Percentiles rank a stretch among this genome's conserved stretches.
These are phyloP conservation scores for Senecio squalidus DNA, from an alignment of 140 eudicot species.

Conservation along the genomic window DNA sequence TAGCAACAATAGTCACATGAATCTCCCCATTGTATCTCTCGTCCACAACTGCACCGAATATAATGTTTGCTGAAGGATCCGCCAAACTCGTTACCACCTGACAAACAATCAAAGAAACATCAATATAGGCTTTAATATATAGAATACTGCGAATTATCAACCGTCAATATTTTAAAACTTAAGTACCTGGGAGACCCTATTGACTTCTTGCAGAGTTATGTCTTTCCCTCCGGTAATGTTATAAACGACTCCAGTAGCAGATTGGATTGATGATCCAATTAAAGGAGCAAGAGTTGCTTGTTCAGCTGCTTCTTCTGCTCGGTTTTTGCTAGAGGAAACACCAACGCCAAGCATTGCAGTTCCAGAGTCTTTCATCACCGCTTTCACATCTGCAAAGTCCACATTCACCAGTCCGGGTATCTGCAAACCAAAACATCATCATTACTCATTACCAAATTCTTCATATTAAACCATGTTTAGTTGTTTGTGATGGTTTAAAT, in stretches of 20 bases:
- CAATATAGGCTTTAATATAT: background rate
- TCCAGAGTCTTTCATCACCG: slow-evolving; percentile 96
- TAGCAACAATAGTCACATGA: slow-evolving; percentile 89
- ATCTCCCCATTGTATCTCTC: slow-evolving; percentile 92
- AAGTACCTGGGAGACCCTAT: slow-evolving; percentile 88
- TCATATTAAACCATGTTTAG: background rate
- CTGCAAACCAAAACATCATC: too few relatives aligned
- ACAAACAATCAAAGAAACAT: background rate
- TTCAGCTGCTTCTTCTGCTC: slow-evolving; percentile 99
- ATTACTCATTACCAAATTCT: too few relatives aligned
- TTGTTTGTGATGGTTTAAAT: background rate
- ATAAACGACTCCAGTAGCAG: slow-evolving; percentile 96
- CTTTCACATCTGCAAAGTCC: slow-evolving; percentile 96
- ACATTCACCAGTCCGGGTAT: slow-evolving; percentile 97
- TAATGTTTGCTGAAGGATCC: slow-evolving; percentile 90
- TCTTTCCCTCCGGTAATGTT: slow-evolving; percentile 95
- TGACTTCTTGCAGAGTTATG: slow-evolving; percentile 92
- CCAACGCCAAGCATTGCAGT: slow-evolving; percentile 99
- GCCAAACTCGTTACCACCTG: slow-evolving; percentile 98
- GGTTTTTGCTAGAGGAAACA: slow-evolving; percentile 88
- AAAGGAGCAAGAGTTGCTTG: slow-evolving; percentile 97
- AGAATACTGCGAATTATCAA: too few relatives aligned
- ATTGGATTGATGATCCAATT: slow-evolving; percentile 90
- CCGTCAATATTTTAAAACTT: background rate
- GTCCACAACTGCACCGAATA: slow-evolving; percentile 97